Conservation (phyloP, 2,329 filamentous ascomycete genomes). For the Hypomyces rosellus region DNA sequence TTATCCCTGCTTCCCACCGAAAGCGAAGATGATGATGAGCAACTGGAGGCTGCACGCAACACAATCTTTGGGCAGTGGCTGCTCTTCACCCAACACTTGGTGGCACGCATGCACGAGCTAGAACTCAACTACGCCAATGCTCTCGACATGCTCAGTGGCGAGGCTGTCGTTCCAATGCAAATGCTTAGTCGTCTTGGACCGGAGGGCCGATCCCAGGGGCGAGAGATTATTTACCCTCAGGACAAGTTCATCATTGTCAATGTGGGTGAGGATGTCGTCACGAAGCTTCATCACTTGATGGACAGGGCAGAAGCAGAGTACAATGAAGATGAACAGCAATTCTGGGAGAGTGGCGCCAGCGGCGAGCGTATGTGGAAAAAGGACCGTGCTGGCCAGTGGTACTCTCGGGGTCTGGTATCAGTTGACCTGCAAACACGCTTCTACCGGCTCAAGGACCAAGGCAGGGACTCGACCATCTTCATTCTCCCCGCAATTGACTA, state of each 20-base stretch:
- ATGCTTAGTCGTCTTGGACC: slow-evolving; percentile 47
- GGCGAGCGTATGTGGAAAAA: slow-evolving; percentile 33
- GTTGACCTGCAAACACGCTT: slow-evolving; percentile 47
- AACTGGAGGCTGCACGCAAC: slow-evolving; percentile 39
- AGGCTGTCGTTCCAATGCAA: slow-evolving; percentile 45
- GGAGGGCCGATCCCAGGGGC: slow-evolving; percentile 40
- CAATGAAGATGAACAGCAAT: slow-evolving; percentile 27
- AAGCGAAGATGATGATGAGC: slow-evolving; percentile 25
- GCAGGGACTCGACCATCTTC: slow-evolving; percentile 41
- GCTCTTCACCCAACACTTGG: slow-evolving; percentile 46
- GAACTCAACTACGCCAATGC: slow-evolving; percentile 47
- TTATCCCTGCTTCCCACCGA: slow-evolving; percentile 46
- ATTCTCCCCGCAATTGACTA: slow-evolving; percentile 44
- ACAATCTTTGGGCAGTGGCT: slow-evolving; percentile 54
- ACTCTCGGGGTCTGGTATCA: slow-evolving; percentile 39
- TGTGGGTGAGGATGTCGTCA: slow-evolving; percentile 45
- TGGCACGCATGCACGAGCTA: slow-evolving; percentile 50
- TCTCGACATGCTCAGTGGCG: slow-evolving; percentile 43
- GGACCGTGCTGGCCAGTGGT: slow-evolving; percentile 22
- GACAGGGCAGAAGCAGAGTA: slow-evolving; percentile 38
- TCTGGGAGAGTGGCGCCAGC: slow-evolving; percentile 32
- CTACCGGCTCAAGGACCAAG: slow-evolving; percentile 42
- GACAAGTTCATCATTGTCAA: slow-evolving; percentile 51
- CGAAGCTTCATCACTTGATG: slow-evolving; percentile 40
- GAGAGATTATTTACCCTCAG: slow-evolving; percentile 49